Base-by-base conservation (phyloP, 169 alveolate species). In the Eimeria praecox region DNA sequence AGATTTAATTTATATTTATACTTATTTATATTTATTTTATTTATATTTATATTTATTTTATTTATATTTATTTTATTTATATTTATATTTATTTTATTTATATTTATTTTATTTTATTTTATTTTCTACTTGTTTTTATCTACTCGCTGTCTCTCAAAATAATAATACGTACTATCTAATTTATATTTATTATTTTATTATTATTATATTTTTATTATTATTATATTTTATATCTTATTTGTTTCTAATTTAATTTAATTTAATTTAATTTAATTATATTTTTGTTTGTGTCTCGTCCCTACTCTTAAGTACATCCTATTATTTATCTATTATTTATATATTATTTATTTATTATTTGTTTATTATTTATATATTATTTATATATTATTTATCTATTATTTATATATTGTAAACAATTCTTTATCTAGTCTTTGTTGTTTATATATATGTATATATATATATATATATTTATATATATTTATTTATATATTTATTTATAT, bases 141-240 rank as follows among this genome's bases (percentile, higher is more conserved):
- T 33, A n/a, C 20, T 8, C 22, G 96, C 99, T 20, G 46, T 69
- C 10, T 42, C 44, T 9, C 44, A 69, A n/a, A 10, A 5, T 2
- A 3, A 38, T 69, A 6, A 3, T 20, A 69, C 44, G 46, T 69
- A 30, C n/a, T n/a, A n/a, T n/a, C n/a, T n/a, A n/a, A 30, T 69
- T 69, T 69, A 35, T 10, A 20, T 27, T 10, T n/a, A 64, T 6
- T n/a, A 10, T 64, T 20, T 64, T 5, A 12, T 24, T 27, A 64
- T 64, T 64, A 6, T 8, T n/a, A 8, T 24, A 64, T 10, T 18
- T 20, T 12, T n/a, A 24, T 64, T 8, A 4, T 18, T 24, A 8
- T 24, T n/a, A 8, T 27, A 10, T 69, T 69, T 69, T 4, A 9
- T 30, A n/a, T 69, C 44, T 69, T 35, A 8, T 69, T 2, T 30